Evolutionary conservation across 1,139 yeast species (phyloP), one percentile per base, ranked within the genome.

Genomic region (Scheffersomyces titani): DNA sequence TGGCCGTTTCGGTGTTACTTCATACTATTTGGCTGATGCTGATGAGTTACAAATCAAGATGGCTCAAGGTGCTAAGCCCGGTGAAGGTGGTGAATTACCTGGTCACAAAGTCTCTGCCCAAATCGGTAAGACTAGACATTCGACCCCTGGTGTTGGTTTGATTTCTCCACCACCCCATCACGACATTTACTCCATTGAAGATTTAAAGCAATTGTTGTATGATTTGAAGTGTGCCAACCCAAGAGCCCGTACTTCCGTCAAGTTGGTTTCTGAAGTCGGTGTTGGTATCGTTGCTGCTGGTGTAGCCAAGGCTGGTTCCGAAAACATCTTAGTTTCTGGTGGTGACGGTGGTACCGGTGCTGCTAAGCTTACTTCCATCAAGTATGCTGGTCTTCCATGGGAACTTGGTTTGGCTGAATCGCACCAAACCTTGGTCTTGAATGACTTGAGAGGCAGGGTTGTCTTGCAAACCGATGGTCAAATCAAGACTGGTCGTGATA

Each of bases 261-360:
- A 94, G 77, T 86, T 94, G 66, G 99, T 94, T 30, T 90, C 97
- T 47, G 98, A 94, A 76, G 98, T 94, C 61, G 99, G 99, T 78
- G 98, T 94, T 56, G 99, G 99, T 81, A 92, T 94, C 69, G 96
- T 94, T 72, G 98, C 98, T 30, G 92, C 98, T 48, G 99, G 99
- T 84, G 99, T 94, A 47, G 98, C 98, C 61, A 94, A 94, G 78
- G 98, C 99, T 36, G 96, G 96, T 71, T 97, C 98, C 18, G 98
- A 94, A 72, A 97, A 93, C 73, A 90, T 94, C 67, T 83, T 93
- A 70, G 91, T 94, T 65, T 90, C 97, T 60, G 98, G 98, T 69
- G 98, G 96, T 71, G 98, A 93, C 75, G 99, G 99, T 85, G 99
- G 99, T 82, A 94, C 99, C 61, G 99, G 99, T 88, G 98, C 98